A percentile compares a stretch with the other conserved stretches of the same genome.
Evolutionary conservation across 192 early-diverging fungal genomes (phyloP).

Genomic region (Cladochytrium replicatum): DNA sequence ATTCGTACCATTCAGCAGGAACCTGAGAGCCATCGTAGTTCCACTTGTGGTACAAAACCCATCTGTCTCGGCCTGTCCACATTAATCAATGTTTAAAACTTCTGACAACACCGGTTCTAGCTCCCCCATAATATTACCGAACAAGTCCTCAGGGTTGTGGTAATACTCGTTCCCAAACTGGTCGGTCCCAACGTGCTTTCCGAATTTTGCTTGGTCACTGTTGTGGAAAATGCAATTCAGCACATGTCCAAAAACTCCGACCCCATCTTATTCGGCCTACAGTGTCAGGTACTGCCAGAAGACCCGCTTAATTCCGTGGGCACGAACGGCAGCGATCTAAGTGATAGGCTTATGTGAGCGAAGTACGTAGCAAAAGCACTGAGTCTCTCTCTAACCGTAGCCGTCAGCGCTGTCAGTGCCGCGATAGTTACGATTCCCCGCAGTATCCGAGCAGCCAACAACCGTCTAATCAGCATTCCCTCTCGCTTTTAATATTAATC

Average conservation of each 20-base stretch:
- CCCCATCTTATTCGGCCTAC: slow-evolving; percentile 4
- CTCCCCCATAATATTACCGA: slow-evolving; percentile 20
- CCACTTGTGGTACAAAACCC: slow-evolving; percentile 44
- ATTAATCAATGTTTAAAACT: background rate
- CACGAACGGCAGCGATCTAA: slow-evolving; percentile 9
- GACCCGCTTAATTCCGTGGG: slow-evolving; percentile 9
- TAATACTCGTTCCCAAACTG: slow-evolving; percentile 43
- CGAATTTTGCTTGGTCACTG: slow-evolving; percentile 33
- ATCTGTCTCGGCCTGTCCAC: slow-evolving; percentile 22
- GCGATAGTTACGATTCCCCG: too few relatives aligned
- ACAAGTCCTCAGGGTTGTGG: slow-evolving; percentile 29
- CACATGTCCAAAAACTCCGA: background rate
- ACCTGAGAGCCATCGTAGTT: slow-evolving; percentile 42
- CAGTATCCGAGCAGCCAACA: too few relatives aligned
- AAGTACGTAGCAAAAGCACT: too few relatives aligned
- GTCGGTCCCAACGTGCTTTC: slow-evolving; percentile 37
- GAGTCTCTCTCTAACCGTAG: too few relatives aligned
- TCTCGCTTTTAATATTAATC: too few relatives aligned
- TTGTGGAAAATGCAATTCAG: too few relatives aligned
- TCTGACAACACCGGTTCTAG: background rate
- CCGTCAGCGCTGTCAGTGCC: too few relatives aligned
- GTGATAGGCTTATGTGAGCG: too few relatives aligned
- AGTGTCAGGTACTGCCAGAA: slow-evolving; percentile 17
- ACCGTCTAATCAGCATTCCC: too few relatives aligned
- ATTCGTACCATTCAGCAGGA: slow-evolving; percentile 41